A percentile compares a stretch with the other conserved stretches of the same genome.
Conservation (phyloP, 306 rosid species). For the Abrus pulchellus region DNA sequence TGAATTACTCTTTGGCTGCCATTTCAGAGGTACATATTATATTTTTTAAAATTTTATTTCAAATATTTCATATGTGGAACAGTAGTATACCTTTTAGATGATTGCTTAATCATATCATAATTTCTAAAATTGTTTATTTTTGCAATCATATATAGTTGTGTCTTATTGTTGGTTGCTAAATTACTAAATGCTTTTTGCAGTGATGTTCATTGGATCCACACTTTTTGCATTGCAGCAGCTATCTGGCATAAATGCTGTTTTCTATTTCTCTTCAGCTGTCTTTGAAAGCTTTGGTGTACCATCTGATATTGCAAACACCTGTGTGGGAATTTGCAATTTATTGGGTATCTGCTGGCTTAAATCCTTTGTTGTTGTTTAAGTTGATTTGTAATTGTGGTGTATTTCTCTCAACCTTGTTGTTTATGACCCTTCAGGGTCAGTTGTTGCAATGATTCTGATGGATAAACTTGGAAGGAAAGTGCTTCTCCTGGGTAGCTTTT, state of each 20-base stretch:
- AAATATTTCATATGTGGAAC: conserved; percentile 27
- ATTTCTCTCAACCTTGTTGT: conserved; percentile 41
- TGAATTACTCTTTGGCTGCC: conserved; percentile 68
- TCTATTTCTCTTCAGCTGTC: conserved; percentile 86
- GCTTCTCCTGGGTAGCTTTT: conserved; percentile 84
- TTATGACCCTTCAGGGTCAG: conserved; percentile 66
- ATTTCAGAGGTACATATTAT: conserved; percentile 63
- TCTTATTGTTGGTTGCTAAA: conserved; percentile 52
- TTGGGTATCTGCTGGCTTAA: conserved; percentile 58
- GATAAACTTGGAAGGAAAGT: conserved; percentile 90
- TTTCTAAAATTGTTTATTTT: conserved; percentile 24
- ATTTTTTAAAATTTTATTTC: not conserved
- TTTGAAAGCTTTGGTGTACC: conserved; percentile 82
- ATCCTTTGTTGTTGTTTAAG: conserved; percentile 23
- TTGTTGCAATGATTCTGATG: conserved; percentile 80
- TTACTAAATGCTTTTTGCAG: conserved; percentile 70
- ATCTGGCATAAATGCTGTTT: conserved; percentile 90
- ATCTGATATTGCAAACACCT: conserved; percentile 70
- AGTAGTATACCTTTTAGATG: conserved; percentile 34
- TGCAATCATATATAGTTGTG: conserved; percentile 20
- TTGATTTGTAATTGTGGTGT: conserved; percentile 33
- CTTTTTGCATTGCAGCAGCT: conserved; percentile 94
- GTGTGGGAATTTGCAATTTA: conserved; percentile 79
- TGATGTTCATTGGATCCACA: conserved; percentile 81
- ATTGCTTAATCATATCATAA: conserved; percentile 25